phyloP scores from a whole-genome alignment of 257 asterid species.

The Jaltomata sinuosa region DNA sequence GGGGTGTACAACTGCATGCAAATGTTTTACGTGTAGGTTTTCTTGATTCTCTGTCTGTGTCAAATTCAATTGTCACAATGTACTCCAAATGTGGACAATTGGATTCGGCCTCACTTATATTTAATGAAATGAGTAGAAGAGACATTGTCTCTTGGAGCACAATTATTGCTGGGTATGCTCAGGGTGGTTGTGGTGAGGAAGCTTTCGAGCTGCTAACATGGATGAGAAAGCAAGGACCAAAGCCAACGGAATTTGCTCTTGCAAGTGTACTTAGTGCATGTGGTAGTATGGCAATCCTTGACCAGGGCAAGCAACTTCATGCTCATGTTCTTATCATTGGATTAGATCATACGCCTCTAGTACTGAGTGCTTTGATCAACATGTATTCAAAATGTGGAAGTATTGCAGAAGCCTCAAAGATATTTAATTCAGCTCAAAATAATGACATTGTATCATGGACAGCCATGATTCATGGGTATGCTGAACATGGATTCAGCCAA shows the following conservation, averaged over 20 bases:
- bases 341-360: conserved; percentile 47
- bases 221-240: conserved; percentile 81
- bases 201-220: conserved; percentile 55
- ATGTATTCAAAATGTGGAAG: conserved; percentile 91
- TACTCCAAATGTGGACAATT: conserved; percentile 59
- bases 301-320: conserved; percentile 79
- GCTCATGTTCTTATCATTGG: conserved; percentile 58
- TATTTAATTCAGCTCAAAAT: conserved; percentile 29
- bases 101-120: conserved; percentile 37
- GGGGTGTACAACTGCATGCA: conserved; percentile 79
- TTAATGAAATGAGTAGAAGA: conserved; percentile 42
- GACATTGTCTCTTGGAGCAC: conserved; percentile 90
- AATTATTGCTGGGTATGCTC: conserved; percentile 73
- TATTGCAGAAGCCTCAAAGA: conserved; percentile 45
- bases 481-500: conserved; percentile 75
- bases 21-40: conserved; percentile 53
- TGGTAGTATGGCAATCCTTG: conserved; percentile 72
- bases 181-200: conserved; percentile 62
- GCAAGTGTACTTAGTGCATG: conserved; percentile 66
- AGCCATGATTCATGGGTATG: conserved; percentile 86
- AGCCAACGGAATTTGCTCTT: conserved; percentile 77
- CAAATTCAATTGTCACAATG: conserved; percentile 72
- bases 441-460: conserved; percentile 81
- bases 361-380: conserved; percentile 49
- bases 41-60: conserved; percentile 43